phyloP scores from a whole-genome alignment of 2,329 filamentous ascomycete species.

The Penicillium frequentans region DNA sequence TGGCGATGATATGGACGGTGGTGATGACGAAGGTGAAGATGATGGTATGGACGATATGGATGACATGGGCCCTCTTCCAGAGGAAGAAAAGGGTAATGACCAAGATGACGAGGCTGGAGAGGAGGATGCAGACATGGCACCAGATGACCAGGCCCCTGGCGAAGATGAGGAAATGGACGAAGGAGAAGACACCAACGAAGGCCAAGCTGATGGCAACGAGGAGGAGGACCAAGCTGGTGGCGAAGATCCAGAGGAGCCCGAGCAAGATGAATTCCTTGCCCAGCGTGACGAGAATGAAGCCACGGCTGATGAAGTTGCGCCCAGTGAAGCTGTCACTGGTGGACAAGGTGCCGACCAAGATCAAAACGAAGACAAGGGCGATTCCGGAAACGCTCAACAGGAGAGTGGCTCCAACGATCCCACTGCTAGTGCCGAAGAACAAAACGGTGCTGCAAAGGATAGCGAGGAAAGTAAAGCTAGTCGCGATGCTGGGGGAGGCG shows the following conservation, averaged over 20 bases:
- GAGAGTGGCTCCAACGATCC: slow-evolving; percentile 47
- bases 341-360: slow-evolving; percentile 42
- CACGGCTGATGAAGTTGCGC: slow-evolving; percentile 54
- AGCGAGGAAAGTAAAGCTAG: slow-evolving; percentile 40
- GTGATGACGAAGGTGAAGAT: slow-evolving; percentile 43
- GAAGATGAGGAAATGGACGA: slow-evolving; percentile 45
- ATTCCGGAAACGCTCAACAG: slow-evolving; percentile 49
- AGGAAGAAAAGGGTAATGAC: slow-evolving; percentile 35
- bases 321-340: slow-evolving; percentile 42
- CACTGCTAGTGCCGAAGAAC: slow-evolving; percentile 48
- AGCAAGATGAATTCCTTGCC: slow-evolving; percentile 48
- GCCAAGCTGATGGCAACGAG: slow-evolving; percentile 49
- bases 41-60: slow-evolving; percentile 51
- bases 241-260: slow-evolving; percentile 53
- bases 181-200: slow-evolving; percentile 41
- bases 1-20: slow-evolving; percentile 62
- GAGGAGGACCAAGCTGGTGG: slow-evolving; percentile 44
- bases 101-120: slow-evolving; percentile 30
- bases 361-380: slow-evolving; percentile 42
- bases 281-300: slow-evolving; percentile 52
- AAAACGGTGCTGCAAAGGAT: slow-evolving; percentile 42
- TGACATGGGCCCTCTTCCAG: slow-evolving; percentile 39
- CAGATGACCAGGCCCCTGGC: slow-evolving; percentile 33
- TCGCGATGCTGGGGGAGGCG: slow-evolving; percentile 37
- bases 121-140: slow-evolving; percentile 29